Evolutionary conservation across 805 yeast genomes (phyloP).

Genomic region (Candida palmyrensis): DNA sequence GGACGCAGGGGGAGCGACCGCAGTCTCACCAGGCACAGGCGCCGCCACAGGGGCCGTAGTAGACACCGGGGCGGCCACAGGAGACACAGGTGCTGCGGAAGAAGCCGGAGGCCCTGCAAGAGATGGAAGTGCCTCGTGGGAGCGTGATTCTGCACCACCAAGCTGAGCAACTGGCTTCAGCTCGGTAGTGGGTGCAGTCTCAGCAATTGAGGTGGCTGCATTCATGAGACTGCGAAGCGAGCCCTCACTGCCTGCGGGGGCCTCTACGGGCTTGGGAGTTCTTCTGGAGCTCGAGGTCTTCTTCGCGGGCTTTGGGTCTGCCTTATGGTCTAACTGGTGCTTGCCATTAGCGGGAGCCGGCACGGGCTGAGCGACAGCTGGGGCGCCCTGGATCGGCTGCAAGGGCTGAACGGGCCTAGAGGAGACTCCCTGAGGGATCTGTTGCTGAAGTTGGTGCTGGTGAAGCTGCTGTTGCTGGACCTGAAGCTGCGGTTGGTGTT

Average conservation of each 20-base stretch:
- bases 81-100: constrained; percentile 5
- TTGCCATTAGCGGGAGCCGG: constrained; percentile 15
- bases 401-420: no score
- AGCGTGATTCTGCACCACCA: constrained; percentile 6
- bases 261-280: constrained; percentile 4
- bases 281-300: constrained; percentile 13
- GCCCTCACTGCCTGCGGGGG: neutral
- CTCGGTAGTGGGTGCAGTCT: constrained; percentile 3
- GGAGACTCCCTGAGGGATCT: no score
- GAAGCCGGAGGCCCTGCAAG: constrained; percentile 7
- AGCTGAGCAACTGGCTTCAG: constrained; percentile 4
- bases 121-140: constrained; percentile 7
- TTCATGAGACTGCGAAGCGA: constrained; percentile 3
- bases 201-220: constrained; percentile 3
- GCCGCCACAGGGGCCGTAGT: constrained; percentile 5
- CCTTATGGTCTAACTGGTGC: constrained; percentile 36
- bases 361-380: neutral
- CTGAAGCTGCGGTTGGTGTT: constrained; percentile 12
- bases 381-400: no score
- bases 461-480: constrained; percentile 10
- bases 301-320: constrained; percentile 24
- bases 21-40: constrained; percentile 6
- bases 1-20: constrained; percentile 6
- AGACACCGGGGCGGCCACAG: neutral
- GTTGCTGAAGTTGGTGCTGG: constrained; percentile 9